A percentile compares a stretch with the other conserved stretches of the same genome.
These are phyloP conservation scores for Kwoniella sp. DNA, from an alignment of 768 basidiomycete genomes.

Conservation along the genomic window DNA sequence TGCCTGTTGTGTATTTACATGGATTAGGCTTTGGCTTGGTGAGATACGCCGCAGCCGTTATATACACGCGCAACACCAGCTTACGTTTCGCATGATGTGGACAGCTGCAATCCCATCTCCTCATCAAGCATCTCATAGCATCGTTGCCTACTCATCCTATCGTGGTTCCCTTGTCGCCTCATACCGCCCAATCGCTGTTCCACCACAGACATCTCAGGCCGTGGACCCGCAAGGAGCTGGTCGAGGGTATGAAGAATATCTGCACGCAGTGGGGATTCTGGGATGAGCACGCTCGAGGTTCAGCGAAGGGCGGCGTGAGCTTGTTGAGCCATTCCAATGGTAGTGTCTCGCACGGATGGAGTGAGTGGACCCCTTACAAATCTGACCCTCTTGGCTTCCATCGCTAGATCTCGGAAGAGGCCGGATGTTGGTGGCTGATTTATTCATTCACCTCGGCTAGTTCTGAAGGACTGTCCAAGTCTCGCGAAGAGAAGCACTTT, in stretches of 20 bases:
- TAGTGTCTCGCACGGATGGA: constrained; percentile 83
- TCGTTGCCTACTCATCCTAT: constrained; percentile 70
- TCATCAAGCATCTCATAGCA: constrained; percentile 55
- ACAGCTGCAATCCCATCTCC: constrained; percentile 64
- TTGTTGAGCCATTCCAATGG: constrained; percentile 89
- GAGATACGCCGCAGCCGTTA: too few species aligned
- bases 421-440: constrained; percentile 5
- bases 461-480: constrained; percentile 74
- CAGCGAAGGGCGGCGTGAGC: constrained; percentile 64
- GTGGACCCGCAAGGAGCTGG: constrained; percentile 66
- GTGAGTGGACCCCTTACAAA: constrained; percentile 32
- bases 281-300: constrained; percentile 27
- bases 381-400: neutral
- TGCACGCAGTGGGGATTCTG: constrained; percentile 71
- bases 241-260: constrained; percentile 64
- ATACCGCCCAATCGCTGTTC: constrained; percentile 83
- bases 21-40: constrained; percentile 80
- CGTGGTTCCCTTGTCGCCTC: constrained; percentile 77
- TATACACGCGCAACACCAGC: too few species aligned
- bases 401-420: neutral
- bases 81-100: too few species aligned
- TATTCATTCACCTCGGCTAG: constrained; percentile 13
- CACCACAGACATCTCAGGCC: constrained; percentile 74
- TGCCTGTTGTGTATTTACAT: constrained; percentile 80
- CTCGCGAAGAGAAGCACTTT: constrained; percentile 78